These are phyloP conservation scores for Macrolepiota albuminosa DNA, from an alignment of 768 basidiomycete genomes.

Conservation along the genomic window DNA sequence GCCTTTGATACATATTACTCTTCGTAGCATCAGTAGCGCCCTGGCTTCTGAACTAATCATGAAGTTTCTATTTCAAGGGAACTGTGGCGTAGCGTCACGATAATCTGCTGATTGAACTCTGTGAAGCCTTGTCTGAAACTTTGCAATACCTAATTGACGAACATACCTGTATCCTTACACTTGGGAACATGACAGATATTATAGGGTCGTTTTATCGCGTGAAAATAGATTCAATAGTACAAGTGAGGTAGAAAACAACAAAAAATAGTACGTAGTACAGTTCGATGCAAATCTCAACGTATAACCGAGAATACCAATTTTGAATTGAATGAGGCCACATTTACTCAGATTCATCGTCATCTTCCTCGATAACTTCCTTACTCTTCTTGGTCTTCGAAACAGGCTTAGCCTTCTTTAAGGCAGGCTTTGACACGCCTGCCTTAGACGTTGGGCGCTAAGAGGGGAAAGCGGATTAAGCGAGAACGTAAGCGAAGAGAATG, in stretches of 20 bases:
- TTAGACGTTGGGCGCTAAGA: slow-evolving; percentile 38
- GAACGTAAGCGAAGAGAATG: neutral
- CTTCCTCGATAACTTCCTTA: slow-evolving; percentile 44
- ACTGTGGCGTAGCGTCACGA: neutral
- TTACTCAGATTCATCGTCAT: slow-evolving; percentile 29
- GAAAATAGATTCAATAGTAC: neutral
- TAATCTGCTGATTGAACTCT: neutral
- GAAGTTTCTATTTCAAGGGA: neutral
- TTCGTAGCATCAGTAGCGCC: neutral
- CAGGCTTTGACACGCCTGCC: slow-evolving; percentile 36
- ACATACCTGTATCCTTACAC: neutral
- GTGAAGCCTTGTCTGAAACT: neutral
- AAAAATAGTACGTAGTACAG: neutral
- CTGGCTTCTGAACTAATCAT: neutral
- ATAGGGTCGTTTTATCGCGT: neutral
- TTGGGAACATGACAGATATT: neutral
- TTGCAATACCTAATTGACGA: neutral
- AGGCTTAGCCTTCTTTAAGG: slow-evolving; percentile 43
- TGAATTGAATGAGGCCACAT: neutral
- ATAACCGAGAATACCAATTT: neutral
- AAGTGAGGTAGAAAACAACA: neutral
- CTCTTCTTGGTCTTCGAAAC: slow-evolving; percentile 42
- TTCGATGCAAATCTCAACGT: neutral
- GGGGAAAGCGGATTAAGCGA: neutral
- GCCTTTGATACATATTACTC: too few relatives aligned